Conservation (phyloP, 2,329 filamentous ascomycete genomes). For the Colletotrichum sp. region DNA sequence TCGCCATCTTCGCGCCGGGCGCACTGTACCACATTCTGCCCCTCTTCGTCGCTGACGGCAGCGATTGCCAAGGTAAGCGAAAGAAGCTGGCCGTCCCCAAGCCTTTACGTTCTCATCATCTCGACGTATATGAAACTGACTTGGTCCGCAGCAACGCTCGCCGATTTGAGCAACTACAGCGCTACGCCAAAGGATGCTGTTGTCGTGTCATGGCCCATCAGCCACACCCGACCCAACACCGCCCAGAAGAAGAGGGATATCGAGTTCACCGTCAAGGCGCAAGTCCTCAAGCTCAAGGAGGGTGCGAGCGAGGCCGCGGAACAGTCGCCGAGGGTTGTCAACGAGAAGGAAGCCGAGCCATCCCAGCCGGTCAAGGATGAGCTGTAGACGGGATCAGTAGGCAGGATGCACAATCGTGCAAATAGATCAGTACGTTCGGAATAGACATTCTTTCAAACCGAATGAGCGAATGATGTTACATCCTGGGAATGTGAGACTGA, state of each 20-base stretch:
- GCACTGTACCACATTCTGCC: constrained; percentile 47
- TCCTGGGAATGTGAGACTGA: not conserved
- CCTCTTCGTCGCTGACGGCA: constrained; percentile 43
- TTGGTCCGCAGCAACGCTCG: constrained; percentile 14
- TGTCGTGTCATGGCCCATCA: constrained; percentile 34
- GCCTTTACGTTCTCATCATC: not conserved
- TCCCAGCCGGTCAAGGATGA: constrained; percentile 1
- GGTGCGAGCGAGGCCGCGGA: not conserved
- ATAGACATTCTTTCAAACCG: not conserved
- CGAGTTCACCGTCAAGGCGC: constrained; percentile 34
- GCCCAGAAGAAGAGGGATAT: constrained; percentile 29
- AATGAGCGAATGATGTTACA: not conserved
- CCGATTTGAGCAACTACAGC: constrained; percentile 32
- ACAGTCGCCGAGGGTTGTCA: not conserved
- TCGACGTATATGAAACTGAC: not conserved
- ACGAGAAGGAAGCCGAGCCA: not conserved
- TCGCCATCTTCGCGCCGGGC: constrained; percentile 48
- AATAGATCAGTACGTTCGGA: not conserved
- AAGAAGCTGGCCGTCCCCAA: not conserved
- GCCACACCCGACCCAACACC: constrained; percentile 30
- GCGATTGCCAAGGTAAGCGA: constrained; percentile 39
- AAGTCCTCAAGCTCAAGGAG: constrained; percentile 26
- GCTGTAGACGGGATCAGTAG: not conserved
- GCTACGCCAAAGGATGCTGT: constrained; percentile 27
- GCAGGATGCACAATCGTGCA: not conserved